Evolutionary conservation across 345 rosid genomes (phyloP).

Genomic region (Kandelia obovata): DNA sequence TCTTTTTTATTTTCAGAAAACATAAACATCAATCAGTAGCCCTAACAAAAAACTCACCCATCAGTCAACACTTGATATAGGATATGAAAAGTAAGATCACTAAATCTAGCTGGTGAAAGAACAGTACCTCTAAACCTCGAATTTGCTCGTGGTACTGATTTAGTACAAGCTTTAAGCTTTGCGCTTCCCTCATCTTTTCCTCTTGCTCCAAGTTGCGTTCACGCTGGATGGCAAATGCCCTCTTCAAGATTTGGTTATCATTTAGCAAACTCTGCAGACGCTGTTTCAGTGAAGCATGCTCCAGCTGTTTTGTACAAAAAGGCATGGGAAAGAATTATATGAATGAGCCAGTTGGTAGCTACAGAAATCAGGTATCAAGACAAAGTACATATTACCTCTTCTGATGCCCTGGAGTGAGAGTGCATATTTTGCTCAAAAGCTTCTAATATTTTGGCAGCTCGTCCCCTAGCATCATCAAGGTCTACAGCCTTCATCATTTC

Average conservation of each 20-base stretch:
- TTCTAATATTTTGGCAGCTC: constrained; percentile 40
- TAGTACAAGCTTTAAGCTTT: constrained; percentile 34
- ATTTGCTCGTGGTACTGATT: constrained; percentile 50
- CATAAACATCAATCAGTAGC: no score
- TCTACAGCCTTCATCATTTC: constrained; percentile 40
- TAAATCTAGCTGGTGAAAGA: neutral
- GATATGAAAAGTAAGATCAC: no score
- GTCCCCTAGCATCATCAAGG: constrained; percentile 41
- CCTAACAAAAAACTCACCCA: no score
- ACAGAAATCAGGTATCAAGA: neutral
- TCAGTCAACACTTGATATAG: no score
- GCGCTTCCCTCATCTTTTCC: constrained; percentile 40
- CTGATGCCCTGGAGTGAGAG: constrained; percentile 25
- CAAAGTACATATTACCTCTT: constrained; percentile 30
- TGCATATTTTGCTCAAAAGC: constrained; percentile 35
- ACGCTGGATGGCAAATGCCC: constrained; percentile 44
- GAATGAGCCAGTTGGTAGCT: neutral
- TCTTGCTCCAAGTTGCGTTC: constrained; percentile 45
- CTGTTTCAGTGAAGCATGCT: constrained; percentile 37
- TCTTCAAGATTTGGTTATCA: constrained; percentile 49
- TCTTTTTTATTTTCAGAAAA: no score
- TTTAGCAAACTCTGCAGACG: constrained; percentile 38
- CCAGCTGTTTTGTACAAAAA: constrained; percentile 33
- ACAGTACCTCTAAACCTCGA: constrained; percentile 42
- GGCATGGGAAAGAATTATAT: neutral